Conservation (phyloP, 225 moss, liverwort and hornwort species). For the Straminergon stramineum region DNA sequence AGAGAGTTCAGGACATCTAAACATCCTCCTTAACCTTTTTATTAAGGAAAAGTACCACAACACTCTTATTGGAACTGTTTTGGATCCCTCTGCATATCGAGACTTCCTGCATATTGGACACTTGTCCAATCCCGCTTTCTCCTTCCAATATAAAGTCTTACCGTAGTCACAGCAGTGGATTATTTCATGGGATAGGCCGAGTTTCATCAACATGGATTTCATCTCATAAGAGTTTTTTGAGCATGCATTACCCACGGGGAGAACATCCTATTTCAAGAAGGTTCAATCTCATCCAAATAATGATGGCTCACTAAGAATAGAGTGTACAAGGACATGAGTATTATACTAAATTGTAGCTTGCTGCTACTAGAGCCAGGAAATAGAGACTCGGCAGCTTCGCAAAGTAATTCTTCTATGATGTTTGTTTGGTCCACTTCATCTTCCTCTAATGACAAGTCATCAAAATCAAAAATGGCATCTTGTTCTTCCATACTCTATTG, state of each 20-base stretch:
- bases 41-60: too few relatives aligned
- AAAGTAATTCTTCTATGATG: not conserved
- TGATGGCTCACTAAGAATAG: not conserved
- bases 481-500: accelerated
- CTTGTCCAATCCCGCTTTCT: accelerated
- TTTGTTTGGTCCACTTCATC: not conserved
- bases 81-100: accelerated
- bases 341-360: too few relatives aligned
- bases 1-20: not conserved
- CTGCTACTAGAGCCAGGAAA: accelerated
- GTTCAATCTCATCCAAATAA: not conserved
- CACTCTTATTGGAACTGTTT: accelerated
- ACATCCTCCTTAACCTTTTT: not conserved
- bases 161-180: too few relatives aligned
- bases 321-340: not conserved
- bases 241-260: accelerated
- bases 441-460: not conserved
- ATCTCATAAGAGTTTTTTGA: too few relatives aligned
- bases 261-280: too few relatives aligned
- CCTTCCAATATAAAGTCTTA: not conserved
- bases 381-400: not conserved
- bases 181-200: too few relatives aligned
- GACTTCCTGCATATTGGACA: accelerated
- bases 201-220: too few relatives aligned
- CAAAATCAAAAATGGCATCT: accelerated